A percentile compares a stretch with the other conserved stretches of the same genome.
These are phyloP conservation scores for Leucocoprinus leucothites DNA, from an alignment of 768 basidiomycete genomes.

Conservation along the genomic window DNA sequence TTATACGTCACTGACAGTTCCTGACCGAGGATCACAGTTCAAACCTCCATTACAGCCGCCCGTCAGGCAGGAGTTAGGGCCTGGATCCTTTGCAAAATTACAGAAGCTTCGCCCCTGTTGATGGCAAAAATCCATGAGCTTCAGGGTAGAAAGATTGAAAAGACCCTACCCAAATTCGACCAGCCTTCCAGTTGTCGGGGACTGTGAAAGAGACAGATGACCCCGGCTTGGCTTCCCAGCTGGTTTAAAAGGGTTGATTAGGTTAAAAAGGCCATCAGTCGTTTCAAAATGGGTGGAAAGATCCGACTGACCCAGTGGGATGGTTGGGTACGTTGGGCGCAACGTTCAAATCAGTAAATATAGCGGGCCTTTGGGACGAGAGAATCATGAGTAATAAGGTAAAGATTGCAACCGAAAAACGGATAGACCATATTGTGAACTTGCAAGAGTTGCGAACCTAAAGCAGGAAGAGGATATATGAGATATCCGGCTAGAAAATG, in stretches of 20 bases:
- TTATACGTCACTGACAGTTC: constrained; percentile 34
- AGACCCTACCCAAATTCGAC: constrained; percentile 46
- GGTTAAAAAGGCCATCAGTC: too few species aligned
- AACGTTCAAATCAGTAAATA: constrained; percentile 56
- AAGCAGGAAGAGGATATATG: too few species aligned
- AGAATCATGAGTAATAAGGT: not conserved
- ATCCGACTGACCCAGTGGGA: constrained; percentile 15
- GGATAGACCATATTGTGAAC: constrained; percentile 60
- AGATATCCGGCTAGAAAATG: too few species aligned
- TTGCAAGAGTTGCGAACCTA: constrained; percentile 57
- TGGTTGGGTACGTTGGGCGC: constrained; percentile 40
- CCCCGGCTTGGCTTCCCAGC: constrained; percentile 38
- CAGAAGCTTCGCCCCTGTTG: constrained; percentile 59
- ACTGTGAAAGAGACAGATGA: constrained; percentile 44
- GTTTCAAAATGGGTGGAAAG: too few species aligned
- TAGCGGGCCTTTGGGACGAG: constrained; percentile 30
- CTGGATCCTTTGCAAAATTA: constrained; percentile 46
- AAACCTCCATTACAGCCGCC: constrained; percentile 69
- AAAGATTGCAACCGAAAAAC: not conserved
- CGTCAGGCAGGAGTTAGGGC: constrained; percentile 49
- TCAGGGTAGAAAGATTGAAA: not conserved
- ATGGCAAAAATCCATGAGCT: not conserved
- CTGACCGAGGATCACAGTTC: constrained; percentile 42
- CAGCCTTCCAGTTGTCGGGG: constrained; percentile 62
- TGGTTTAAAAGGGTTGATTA: constrained; percentile 9